Conservation (phyloP, 2,329 filamentous ascomycete species). For the Diaporthe batatas region DNA sequence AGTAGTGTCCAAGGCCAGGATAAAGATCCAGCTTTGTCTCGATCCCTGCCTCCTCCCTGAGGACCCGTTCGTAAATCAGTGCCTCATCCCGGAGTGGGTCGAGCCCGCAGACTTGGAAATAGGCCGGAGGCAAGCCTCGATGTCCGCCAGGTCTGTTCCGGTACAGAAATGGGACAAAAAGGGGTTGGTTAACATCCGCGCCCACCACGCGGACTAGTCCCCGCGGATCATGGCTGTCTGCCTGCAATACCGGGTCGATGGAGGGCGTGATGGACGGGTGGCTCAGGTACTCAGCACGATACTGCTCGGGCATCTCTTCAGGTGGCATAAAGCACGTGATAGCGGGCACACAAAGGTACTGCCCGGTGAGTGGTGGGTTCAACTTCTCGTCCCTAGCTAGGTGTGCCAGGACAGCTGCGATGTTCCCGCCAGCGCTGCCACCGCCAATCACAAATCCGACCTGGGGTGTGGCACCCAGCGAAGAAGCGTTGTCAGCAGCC, state of each 20-base stretch:
- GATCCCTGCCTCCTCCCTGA: constrained; percentile 57
- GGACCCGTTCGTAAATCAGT: constrained; percentile 62
- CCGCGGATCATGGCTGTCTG: background rate
- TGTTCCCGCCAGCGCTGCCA: constrained; percentile 59
- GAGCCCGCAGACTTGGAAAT: constrained; percentile 64
- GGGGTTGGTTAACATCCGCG: constrained; percentile 13
- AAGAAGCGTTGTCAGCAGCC: constrained; percentile 54
- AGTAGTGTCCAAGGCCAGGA: constrained; percentile 47
- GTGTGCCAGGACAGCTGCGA: constrained; percentile 55
- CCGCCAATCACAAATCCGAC: constrained; percentile 64
- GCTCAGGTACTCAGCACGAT: constrained; percentile 47
- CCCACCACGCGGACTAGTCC: background rate
- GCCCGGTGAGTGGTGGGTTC: constrained; percentile 59
- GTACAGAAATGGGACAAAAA: constrained; percentile 31
- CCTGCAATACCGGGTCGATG: constrained; percentile 44
- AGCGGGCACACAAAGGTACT: constrained; percentile 59
- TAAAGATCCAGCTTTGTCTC: constrained; percentile 56
- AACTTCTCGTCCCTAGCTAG: constrained; percentile 56
- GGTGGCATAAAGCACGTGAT: constrained; percentile 46
- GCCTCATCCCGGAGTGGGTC: constrained; percentile 65
- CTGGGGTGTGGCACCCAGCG: constrained; percentile 55
- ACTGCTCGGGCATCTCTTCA: constrained; percentile 44
- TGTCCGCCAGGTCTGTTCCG: constrained; percentile 41
- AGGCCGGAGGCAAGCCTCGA: constrained; percentile 57
- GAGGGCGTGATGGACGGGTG: constrained; percentile 46